Evolutionary conservation across 495 filamentous ascomycete genomes (phyloP).

Genomic region (Talaromyces stipitatus): DNA sequence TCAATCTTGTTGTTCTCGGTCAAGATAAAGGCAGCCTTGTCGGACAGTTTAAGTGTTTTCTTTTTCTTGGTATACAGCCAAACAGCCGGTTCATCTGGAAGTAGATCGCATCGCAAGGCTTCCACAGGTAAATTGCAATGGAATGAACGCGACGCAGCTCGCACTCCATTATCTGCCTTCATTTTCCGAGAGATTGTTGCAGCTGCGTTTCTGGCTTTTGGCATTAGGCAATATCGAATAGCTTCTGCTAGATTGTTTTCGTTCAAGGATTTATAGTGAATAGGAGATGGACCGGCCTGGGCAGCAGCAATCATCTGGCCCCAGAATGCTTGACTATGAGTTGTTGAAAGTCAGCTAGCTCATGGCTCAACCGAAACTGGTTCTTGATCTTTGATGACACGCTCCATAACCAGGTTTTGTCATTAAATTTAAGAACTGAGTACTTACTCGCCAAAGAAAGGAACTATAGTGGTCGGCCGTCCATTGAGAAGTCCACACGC

Average conservation of each 20-base stretch:
- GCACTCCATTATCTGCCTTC: constrained; percentile 60
- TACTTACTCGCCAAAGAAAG: constrained; percentile 57
- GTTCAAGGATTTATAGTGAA: constrained; percentile 65
- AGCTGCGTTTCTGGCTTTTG: constrained; percentile 49
- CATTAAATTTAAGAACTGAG: background rate
- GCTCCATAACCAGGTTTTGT: background rate
- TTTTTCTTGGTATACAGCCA: constrained; percentile 58
- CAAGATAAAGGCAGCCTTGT: too few species aligned
- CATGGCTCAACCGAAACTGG: too few species aligned
- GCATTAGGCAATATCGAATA: constrained; percentile 56
- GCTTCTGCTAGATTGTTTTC: constrained; percentile 58
- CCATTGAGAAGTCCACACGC: constrained; percentile 52
- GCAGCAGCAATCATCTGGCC: constrained; percentile 60
- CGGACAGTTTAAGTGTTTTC: too few species aligned
- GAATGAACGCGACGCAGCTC: constrained; percentile 64
- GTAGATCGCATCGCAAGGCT: constrained; percentile 61
- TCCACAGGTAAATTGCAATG: constrained; percentile 54
- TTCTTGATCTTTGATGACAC: too few species aligned
- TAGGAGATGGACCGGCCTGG: constrained; percentile 59
- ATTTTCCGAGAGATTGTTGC: constrained; percentile 54
- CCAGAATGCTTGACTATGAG: constrained; percentile 64
- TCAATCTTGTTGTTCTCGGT: too few species aligned
- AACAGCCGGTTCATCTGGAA: constrained; percentile 55
- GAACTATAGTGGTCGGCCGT: constrained; percentile 52
- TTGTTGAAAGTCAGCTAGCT: too few species aligned